Conservation (phyloP, 495 filamentous ascomycete genomes). For the Trichoderma orchidacearum region DNA sequence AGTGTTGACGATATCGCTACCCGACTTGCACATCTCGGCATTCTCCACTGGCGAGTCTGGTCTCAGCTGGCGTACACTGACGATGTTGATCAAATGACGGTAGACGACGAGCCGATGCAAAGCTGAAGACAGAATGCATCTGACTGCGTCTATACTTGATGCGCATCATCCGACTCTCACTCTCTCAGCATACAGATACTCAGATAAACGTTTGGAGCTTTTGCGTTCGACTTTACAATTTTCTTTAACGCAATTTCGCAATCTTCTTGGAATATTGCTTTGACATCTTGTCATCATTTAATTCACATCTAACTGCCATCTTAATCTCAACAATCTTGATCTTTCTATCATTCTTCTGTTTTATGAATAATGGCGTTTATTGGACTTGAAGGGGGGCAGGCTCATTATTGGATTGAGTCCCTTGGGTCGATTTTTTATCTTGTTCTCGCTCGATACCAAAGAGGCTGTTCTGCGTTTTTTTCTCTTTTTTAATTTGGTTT, state of each 20-base stretch:
- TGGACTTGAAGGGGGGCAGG: neutral
- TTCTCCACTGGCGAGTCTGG: constrained; percentile 85
- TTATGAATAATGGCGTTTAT: neutral
- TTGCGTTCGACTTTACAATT: neutral
- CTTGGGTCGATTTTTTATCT: neutral
- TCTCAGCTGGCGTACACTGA: constrained; percentile 49
- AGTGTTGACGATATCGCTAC: constrained; percentile 55
- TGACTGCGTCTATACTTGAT: no score
- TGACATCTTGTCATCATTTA: neutral
- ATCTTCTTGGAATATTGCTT: neutral
- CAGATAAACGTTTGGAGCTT: no score
- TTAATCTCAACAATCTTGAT: neutral
- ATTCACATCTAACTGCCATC: neutral
- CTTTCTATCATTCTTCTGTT: neutral
- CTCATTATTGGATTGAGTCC: neutral
- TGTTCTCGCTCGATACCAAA: neutral
- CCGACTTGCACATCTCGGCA: constrained; percentile 62
- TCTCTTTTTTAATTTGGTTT: neutral
- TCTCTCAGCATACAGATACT: no score
- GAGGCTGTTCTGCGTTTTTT: neutral
- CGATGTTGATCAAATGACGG: constrained; percentile 12
- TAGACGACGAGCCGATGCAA: neutral
- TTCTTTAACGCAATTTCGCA: neutral
- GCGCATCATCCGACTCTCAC: no score
- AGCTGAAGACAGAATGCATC: neutral